Evolutionary conservation across 768 basidiomycete species (phyloP), one percentile per base, ranked within the genome.

Genomic region (Phylloporus sp.): DNA sequence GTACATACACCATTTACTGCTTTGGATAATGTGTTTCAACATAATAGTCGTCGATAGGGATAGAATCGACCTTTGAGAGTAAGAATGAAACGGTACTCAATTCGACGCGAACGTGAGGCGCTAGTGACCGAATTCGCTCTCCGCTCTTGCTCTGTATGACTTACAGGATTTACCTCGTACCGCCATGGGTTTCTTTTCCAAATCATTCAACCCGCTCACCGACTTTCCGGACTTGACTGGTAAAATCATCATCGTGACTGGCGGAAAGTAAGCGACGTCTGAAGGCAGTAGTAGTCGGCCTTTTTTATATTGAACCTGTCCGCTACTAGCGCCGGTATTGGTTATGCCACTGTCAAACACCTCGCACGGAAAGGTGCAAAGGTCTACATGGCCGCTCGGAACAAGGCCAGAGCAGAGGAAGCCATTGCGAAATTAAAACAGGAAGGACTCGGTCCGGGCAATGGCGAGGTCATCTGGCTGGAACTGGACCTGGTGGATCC

Each of bases 361-460:
- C 73, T 84, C 17, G 78, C 73, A 0, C 67, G 69, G 7, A 68
- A 64, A 8, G 79, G 81, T 14, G 80, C 80, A 5, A 82, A 77
- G 53, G 77, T 82, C 6, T 82, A 82, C 52, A 70, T 84, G 50
- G 77, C 72, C 0, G 74, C 78, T 7, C 71, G 81, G 15, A 71
- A 68, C 50, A 73, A 76, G 50, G 53, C 54, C 14, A 70, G 65
- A 38, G 80, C 76, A 8, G 67, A 60, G 18, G 72, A 58, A 7
- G 80, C 80, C 3, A 75, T 82, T n/a, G 66, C 63, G 21, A 58
- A 65, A 24, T 62, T 84, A 31, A 60, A 72, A 29, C 49, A 48
- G 4, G 75, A 75, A 33, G 78, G 75, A 0, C 52, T 78, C 1
- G 69, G 54, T 5, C 66, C 70, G 1, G 73, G 71, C 0, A 69